Percentiles rank a stretch among this genome's conserved stretches.
These are phyloP conservation scores for Collybia mongolica DNA, from an alignment of 768 basidiomycete species.

Conservation along the genomic window DNA sequence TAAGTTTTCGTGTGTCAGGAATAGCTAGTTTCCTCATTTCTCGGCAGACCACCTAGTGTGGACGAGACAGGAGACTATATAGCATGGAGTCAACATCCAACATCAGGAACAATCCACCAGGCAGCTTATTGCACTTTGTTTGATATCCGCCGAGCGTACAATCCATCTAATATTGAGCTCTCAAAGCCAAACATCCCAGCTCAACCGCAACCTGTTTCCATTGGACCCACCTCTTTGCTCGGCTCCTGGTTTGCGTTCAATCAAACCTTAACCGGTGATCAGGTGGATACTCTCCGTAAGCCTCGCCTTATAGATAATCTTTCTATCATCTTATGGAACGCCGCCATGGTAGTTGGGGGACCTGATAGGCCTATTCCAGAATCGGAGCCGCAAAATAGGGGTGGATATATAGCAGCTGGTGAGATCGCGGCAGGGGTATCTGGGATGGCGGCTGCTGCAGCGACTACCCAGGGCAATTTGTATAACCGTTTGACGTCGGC, in stretches of 20 bases:
- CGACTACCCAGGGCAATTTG: slow-evolving; percentile 33
- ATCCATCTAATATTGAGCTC: slow-evolving; percentile 52
- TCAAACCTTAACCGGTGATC: slow-evolving; percentile 51
- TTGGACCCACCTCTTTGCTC: slow-evolving; percentile 52
- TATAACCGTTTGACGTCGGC: slow-evolving; percentile 52
- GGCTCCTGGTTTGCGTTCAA: slow-evolving; percentile 56
- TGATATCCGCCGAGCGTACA: slow-evolving; percentile 49
- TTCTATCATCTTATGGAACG: background rate
- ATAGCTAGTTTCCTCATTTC: background rate
- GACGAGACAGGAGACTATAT: slow-evolving; percentile 51
- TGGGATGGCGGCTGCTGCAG: slow-evolving; percentile 17
- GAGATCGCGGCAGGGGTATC: slow-evolving; percentile 11
- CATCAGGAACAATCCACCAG: slow-evolving; percentile 30
- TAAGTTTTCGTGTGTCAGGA: slow-evolving; percentile 17
- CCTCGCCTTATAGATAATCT: background rate
- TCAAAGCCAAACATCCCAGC: slow-evolving; percentile 44
- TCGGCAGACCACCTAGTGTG: slow-evolving; percentile 12
- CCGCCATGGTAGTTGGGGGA: slow-evolving; percentile 53
- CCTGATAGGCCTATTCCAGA: slow-evolving; percentile 57
- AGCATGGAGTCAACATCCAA: slow-evolving; percentile 35
- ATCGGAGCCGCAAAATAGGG: slow-evolving; percentile 15
- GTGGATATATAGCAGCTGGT: slow-evolving; percentile 2
- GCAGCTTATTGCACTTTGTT: slow-evolving; percentile 60
- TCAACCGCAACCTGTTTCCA: slow-evolving; percentile 60
- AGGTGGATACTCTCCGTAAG: slow-evolving; percentile 57